These are phyloP conservation scores for Heliamphora exappendiculata DNA, from an alignment of 148 eudicot genomes.

Conservation along the genomic window DNA sequence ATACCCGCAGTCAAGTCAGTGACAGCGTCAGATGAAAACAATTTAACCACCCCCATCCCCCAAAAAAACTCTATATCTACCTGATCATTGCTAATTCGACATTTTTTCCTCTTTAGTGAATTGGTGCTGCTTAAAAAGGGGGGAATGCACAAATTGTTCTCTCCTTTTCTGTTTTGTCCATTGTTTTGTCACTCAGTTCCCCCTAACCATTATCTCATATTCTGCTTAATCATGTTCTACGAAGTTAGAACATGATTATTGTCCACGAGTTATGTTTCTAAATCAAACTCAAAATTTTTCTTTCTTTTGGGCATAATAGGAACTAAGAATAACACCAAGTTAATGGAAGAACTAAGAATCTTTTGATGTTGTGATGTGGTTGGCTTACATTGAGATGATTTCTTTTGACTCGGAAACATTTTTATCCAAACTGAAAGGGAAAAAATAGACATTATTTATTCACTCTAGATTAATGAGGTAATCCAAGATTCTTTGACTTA, in stretches of 20 bases:
- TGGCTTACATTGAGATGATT: neutral
- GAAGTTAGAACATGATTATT: neutral
- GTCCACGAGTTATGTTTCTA: neutral
- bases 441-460: neutral
- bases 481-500: neutral
- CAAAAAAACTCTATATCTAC: too few species aligned
- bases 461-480: neutral
- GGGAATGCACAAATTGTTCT: neutral
- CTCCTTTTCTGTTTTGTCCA: neutral
- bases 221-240: neutral
- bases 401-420: neutral
- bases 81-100: neutral
- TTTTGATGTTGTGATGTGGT: neutral
- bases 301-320: neutral
- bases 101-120: neutral
- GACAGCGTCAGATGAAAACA: neutral
- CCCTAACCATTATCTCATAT: too few species aligned
- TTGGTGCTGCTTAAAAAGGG: neutral
- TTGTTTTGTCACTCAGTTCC: neutral
- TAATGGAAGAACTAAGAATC: neutral
- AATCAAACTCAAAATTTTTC: neutral
- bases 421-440: neutral
- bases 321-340: neutral
- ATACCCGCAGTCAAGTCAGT: neutral
- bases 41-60: too few species aligned